A percentile compares a stretch with the other conserved stretches of the same genome.
Conservation (phyloP, 306 rosid genomes). For the Potentilla sterilis region DNA sequence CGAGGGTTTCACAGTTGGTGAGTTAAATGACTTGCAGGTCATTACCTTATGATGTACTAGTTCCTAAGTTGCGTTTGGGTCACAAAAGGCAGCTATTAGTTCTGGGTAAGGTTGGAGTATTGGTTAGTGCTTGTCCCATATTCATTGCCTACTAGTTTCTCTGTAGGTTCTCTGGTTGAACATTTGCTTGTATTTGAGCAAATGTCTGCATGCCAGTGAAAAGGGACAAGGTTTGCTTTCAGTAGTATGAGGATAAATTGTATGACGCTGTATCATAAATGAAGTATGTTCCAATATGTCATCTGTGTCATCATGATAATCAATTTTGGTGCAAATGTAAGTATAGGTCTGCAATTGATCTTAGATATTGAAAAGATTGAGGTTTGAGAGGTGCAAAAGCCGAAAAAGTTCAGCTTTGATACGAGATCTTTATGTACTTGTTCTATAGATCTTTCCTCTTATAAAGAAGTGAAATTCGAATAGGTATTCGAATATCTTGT, state of each 20-base stretch:
- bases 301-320: background rate
- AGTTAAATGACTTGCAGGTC: conserved; percentile 34
- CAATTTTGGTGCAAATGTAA: background rate
- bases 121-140: background rate
- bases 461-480: too few species aligned
- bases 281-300: background rate
- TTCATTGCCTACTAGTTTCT: background rate
- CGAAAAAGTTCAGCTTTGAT: background rate
- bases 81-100: background rate
- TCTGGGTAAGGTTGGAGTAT: background rate
- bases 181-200: conserved; percentile 6
- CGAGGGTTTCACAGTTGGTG: conserved; percentile 39
- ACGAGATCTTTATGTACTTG: too few species aligned
- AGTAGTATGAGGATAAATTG: background rate
- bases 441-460: too few species aligned
- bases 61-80: background rate
- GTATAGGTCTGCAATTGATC: background rate
- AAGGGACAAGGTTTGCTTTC: background rate
- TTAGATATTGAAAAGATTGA: background rate
- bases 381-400: background rate
- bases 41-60: background rate
- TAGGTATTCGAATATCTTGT: too few species aligned
- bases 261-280: background rate
- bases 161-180: background rate
- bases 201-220: conserved; percentile 3